phyloP scores from a whole-genome alignment of 2,329 filamentous ascomycete species.

The Polychaeton citri region DNA sequence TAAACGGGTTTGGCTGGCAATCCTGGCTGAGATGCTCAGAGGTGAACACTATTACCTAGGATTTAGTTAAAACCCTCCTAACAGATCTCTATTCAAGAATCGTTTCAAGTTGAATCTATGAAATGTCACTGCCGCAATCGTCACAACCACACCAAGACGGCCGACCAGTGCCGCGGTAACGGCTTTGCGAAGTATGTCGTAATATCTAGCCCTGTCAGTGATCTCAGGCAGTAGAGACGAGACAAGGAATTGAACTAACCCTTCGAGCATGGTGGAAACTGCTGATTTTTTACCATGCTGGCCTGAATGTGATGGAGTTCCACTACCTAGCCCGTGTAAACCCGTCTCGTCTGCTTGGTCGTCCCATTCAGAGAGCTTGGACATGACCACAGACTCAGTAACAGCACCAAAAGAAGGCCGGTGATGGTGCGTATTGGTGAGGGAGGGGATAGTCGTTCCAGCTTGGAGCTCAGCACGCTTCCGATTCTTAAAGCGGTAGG shows the following conservation, averaged over 20 bases:
- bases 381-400: constrained; percentile 5
- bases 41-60: too few species aligned
- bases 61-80: neutral
- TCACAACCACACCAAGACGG: constrained; percentile 11
- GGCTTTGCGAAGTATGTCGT: constrained; percentile 35
- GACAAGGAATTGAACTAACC: constrained; percentile 19
- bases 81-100: neutral
- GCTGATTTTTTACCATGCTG: constrained; percentile 26
- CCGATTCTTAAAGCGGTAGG: constrained; percentile 41
- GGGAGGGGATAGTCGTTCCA: constrained; percentile 11
- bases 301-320: constrained; percentile 20
- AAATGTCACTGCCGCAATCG: neutral
- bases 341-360: constrained; percentile 30
- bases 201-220: constrained; percentile 28
- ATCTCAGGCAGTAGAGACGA: constrained; percentile 14
- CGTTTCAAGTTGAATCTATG: neutral
- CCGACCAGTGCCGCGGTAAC: constrained; percentile 30
- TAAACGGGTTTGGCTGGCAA: too few species aligned
- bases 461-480: constrained; percentile 28
- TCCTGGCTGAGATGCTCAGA: too few species aligned
- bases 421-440: constrained; percentile 2
- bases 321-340: constrained; percentile 31
- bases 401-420: constrained; percentile 14
- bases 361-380: constrained; percentile 3
- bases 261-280: constrained; percentile 37